These are phyloP conservation scores for Annona squamosa DNA, from an alignment of 164 flowering plant species.

Conservation along the genomic window DNA sequence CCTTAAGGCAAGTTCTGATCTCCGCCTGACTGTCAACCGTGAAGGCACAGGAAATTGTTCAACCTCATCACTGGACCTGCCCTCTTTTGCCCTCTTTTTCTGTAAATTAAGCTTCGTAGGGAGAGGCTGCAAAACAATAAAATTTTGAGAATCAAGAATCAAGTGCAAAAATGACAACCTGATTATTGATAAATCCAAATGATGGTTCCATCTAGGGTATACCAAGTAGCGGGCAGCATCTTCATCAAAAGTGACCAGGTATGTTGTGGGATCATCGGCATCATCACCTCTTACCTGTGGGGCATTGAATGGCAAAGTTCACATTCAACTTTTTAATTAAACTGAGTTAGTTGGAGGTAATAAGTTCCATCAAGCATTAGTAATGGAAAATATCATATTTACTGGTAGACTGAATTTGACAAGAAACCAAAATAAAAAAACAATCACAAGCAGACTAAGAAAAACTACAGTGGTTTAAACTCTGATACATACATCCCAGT, in stretches of 20 bases:
- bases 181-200: background rate
- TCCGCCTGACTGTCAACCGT: conserved; percentile 61
- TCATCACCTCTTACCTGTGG: conserved; percentile 75
- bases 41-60: conserved; percentile 85
- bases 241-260: conserved; percentile 69
- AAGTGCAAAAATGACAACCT: background rate
- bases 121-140: conserved; percentile 66
- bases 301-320: background rate
- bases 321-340: background rate
- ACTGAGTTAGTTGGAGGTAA: background rate
- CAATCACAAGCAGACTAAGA: conserved; percentile 1
- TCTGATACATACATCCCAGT: conserved; percentile 79
- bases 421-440: background rate
- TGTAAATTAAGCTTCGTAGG: conserved; percentile 73
- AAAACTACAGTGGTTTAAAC: background rate
- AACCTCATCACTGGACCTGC: conserved; percentile 60
- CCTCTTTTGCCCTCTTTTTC: conserved; percentile 83
- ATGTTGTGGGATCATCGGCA: conserved; percentile 74
- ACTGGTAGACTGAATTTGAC: too few species aligned
- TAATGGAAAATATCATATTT: background rate
- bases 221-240: conserved; percentile 85
- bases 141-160: conserved; percentile 6
- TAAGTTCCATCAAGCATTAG: background rate
- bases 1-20: conserved; percentile 40
- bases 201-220: conserved; percentile 6